These are phyloP conservation scores for Cubamyces sp. DNA, from an alignment of 768 basidiomycete species.

Conservation along the genomic window DNA sequence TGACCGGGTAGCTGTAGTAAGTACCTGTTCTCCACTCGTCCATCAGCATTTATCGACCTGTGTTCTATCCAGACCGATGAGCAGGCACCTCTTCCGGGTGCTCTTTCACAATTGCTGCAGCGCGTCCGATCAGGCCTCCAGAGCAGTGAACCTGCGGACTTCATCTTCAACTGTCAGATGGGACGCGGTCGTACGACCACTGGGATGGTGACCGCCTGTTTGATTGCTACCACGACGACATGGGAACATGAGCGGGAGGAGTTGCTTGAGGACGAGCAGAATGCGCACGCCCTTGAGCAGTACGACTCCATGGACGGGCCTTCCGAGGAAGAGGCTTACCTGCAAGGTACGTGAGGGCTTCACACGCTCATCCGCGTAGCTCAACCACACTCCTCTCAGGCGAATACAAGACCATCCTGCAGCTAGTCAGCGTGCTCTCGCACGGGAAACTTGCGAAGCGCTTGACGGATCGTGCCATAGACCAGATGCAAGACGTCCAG, in stretches of 20 bases:
- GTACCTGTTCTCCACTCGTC: constrained; percentile 32
- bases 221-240: constrained; percentile 75
- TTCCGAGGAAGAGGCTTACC: constrained; percentile 86
- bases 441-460: constrained; percentile 93
- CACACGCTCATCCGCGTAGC: not conserved
- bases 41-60: not conserved
- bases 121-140: constrained; percentile 62
- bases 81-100: constrained; percentile 91
- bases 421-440: constrained; percentile 89
- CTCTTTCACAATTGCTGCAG: constrained; percentile 76
- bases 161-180: constrained; percentile 98
- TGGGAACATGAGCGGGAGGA: constrained; percentile 53
- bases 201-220: constrained; percentile 89
- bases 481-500: constrained; percentile 95
- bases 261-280: constrained; percentile 36
- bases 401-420: constrained; percentile 96
- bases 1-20: constrained; percentile 86
- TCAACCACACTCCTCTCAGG: constrained; percentile 50
- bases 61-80: constrained; percentile 77
- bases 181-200: constrained; percentile 91
- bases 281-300: constrained; percentile 43
- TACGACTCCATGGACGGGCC: constrained; percentile 81
- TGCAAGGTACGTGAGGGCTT: constrained; percentile 60
- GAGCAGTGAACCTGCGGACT: constrained; percentile 63
- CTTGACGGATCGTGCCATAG: constrained; percentile 85